Conservation (phyloP, 352 stramenopile genomes). For the Poterioochromonas sp. region DNA sequence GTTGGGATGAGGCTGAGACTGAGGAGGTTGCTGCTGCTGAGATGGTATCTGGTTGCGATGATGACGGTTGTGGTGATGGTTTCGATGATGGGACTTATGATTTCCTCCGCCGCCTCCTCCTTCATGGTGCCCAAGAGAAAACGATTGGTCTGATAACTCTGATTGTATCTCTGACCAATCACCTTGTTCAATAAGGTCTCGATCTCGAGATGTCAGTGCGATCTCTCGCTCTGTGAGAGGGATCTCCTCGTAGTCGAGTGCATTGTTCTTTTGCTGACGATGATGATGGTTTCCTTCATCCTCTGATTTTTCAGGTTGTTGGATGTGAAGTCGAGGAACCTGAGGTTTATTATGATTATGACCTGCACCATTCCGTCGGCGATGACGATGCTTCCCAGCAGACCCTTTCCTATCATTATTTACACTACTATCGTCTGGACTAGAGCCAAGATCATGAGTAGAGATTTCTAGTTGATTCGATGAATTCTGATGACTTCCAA, state of each 20-base stretch:
- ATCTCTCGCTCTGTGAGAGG: neutral
- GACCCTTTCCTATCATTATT: neutral
- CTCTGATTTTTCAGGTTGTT: neutral
- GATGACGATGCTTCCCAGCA: neutral
- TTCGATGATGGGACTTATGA: neutral
- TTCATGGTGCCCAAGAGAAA: neutral
- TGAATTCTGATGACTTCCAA: neutral
- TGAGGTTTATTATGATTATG: neutral
- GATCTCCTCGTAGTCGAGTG: neutral
- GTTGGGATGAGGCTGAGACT: neutral
- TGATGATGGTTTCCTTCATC: neutral
- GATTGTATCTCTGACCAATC: conserved; percentile 31
- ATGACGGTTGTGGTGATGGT: neutral
- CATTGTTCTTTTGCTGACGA: neutral
- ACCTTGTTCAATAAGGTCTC: conserved; percentile 28
- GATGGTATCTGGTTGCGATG: neutral
- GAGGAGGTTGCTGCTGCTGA: neutral
- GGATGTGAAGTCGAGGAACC: neutral
- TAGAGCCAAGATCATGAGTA: neutral
- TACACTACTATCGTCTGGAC: neutral
- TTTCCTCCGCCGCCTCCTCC: neutral
- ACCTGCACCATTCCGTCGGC: neutral
- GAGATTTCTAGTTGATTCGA: too few relatives aligned
- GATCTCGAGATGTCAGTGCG: conserved; percentile 13
- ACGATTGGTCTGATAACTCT: neutral